Percentiles rank a stretch among this genome's conserved stretches.
Conservation (phyloP, 495 filamentous ascomycete genomes). For the Acidomyces sp. region DNA sequence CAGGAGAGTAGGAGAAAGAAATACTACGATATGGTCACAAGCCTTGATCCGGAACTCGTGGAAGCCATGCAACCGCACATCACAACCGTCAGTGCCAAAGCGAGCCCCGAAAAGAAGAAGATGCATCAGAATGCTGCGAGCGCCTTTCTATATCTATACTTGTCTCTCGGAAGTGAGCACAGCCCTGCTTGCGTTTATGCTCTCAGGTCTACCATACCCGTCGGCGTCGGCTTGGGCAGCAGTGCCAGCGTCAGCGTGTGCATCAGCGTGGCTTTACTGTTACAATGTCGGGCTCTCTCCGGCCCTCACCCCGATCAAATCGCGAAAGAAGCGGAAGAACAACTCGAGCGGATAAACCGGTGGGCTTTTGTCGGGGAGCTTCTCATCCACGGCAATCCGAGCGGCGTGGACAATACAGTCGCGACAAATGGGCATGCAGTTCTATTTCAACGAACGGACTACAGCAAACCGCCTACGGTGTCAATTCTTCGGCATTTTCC, state of each 20-base stretch:
- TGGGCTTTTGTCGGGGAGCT: constrained; percentile 97
- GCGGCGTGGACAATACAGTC: constrained; percentile 96
- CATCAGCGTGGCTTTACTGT: constrained; percentile 67
- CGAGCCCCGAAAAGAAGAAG: constrained; percentile 54
- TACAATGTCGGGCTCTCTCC: constrained; percentile 74
- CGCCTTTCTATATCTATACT: constrained; percentile 83
- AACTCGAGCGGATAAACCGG: constrained; percentile 86
- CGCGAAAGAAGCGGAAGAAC: constrained; percentile 59
- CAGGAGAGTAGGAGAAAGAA: constrained; percentile 75
- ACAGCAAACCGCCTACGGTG: constrained; percentile 62
- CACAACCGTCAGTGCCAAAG: constrained; percentile 47
- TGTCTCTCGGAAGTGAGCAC: constrained; percentile 61
- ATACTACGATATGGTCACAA: constrained; percentile 77
- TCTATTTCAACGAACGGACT: constrained; percentile 70
- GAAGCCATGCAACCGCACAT: constrained; percentile 67
- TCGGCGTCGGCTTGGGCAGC: constrained; percentile 81
- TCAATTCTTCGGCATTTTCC: constrained; percentile 71
- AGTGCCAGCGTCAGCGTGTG: constrained; percentile 89
- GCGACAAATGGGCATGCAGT: constrained; percentile 84
- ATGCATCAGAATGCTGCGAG: constrained; percentile 67
- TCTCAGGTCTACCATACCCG: constrained; percentile 84
- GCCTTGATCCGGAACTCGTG: constrained; percentile 69
- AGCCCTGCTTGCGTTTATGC: constrained; percentile 78
- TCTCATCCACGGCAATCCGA: constrained; percentile 93
- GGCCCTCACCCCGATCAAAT: constrained; percentile 86